Percentiles rank a stretch among this genome's conserved stretches.
phyloP scores from a whole-genome alignment of 2,329 filamentous ascomycete genomes.

The Helotiales sp. region DNA sequence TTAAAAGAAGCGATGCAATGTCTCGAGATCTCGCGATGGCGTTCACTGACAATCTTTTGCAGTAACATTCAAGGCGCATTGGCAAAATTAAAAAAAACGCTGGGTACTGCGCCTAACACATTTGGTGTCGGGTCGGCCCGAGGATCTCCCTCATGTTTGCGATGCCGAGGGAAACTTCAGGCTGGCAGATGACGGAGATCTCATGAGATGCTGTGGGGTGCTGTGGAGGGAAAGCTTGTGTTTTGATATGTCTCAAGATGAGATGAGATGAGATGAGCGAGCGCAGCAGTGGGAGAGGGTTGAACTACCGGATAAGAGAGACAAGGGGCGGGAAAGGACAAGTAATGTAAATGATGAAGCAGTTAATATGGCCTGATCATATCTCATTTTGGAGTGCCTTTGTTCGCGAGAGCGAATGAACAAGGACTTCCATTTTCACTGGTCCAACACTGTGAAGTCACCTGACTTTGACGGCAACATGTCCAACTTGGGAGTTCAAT shows the following conservation, averaged over 20 bases:
- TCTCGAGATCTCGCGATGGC: background rate
- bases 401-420: too few relatives aligned
- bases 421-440: too few relatives aligned
- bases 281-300: background rate
- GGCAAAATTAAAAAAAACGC: background rate
- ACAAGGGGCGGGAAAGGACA: too few relatives aligned
- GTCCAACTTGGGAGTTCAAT: too few relatives aligned
- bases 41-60: background rate
- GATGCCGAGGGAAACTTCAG: background rate
- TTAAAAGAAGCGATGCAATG: background rate
- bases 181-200: too few relatives aligned
- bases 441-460: too few relatives aligned
- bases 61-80: background rate
- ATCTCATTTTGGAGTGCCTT: too few relatives aligned
- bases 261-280: background rate
- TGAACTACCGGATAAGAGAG: too few relatives aligned
- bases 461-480: too few relatives aligned
- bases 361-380: too few relatives aligned
- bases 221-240: background rate
- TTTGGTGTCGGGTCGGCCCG: slow-evolving; percentile 5
- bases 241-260: background rate
- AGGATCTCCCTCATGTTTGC: background rate
- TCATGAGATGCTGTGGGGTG: too few relatives aligned
- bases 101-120: background rate
- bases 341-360: too few relatives aligned